phyloP scores from a whole-genome alignment of 1,284 basidiomycete genomes.

The Ceratobasidium sp. region DNA sequence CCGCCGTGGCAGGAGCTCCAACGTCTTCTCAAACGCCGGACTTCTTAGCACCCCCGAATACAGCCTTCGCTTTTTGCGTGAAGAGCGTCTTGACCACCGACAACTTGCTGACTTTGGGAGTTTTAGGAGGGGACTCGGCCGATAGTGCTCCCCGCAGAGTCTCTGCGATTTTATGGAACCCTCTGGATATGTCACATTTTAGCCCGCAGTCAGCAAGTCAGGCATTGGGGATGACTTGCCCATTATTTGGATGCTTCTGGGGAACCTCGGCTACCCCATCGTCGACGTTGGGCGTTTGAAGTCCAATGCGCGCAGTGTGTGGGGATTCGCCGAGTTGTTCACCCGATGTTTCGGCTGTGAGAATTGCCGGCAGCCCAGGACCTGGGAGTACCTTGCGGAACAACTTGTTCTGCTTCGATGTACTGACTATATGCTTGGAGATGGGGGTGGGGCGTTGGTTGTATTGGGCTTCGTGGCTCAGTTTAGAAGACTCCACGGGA shows the following conservation, averaged over 20 bases:
- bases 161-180: neutral
- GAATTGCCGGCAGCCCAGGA: neutral
- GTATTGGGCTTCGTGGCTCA: neutral
- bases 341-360: neutral
- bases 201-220: neutral
- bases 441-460: neutral
- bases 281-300: neutral
- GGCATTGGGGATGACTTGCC: neutral
- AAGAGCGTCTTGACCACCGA: neutral
- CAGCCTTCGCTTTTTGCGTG: neutral
- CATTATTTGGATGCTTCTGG: neutral
- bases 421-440: conserved; percentile 2
- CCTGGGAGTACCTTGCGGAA: conserved; percentile 6
- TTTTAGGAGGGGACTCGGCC: neutral
- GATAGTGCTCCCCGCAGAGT: conserved; percentile 4
- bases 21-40: no score
- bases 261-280: neutral
- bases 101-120: neutral
- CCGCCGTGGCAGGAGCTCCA: neutral
- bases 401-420: neutral
- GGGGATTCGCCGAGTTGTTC: neutral
- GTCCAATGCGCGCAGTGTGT: neutral
- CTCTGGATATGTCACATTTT: neutral
- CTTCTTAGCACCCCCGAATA: neutral
- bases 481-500: neutral